A percentile compares a stretch with the other conserved stretches of the same genome.
phyloP scores from a whole-genome alignment of 2,329 filamentous ascomycete species.

The Fusarium algeriense region DNA sequence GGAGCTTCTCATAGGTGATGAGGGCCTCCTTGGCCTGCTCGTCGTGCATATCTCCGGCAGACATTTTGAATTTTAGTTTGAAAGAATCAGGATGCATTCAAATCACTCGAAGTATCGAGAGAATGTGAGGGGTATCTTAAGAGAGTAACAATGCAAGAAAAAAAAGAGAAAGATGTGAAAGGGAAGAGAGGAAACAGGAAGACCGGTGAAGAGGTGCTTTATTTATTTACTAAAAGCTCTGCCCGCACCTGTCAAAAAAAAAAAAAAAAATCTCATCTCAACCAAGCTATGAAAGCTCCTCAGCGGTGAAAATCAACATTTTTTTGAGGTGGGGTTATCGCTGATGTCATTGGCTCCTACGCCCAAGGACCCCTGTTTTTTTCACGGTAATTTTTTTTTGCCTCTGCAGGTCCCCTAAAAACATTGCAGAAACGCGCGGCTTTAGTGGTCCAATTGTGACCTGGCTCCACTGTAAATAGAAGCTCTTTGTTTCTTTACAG shows the following conservation, averaged over 20 bases:
- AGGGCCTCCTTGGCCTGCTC: slow-evolving; percentile 48
- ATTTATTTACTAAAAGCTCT: slow-evolving; percentile 28
- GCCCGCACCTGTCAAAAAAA: slow-evolving; percentile 6
- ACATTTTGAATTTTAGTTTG: slow-evolving; percentile 48
- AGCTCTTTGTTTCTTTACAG: slow-evolving; percentile 31
- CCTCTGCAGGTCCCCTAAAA: slow-evolving; percentile 30
- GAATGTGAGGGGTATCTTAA: slow-evolving; percentile 28
- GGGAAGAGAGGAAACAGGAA: background rate
- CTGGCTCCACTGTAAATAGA: slow-evolving; percentile 34
- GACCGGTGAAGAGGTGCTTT: slow-evolving; percentile 24
- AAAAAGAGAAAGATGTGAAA: slow-evolving; percentile 9
- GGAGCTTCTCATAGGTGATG: slow-evolving; percentile 80
- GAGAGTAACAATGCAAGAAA: background rate
- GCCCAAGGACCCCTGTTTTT: slow-evolving; percentile 38
- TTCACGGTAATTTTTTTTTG: slow-evolving; percentile 25
- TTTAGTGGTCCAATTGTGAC: slow-evolving; percentile 32
- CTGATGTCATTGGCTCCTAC: slow-evolving; percentile 49
- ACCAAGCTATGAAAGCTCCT: slow-evolving; percentile 29
- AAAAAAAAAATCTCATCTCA: slow-evolving; percentile 19
- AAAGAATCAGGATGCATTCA: slow-evolving; percentile 29
- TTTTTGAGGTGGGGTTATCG: slow-evolving; percentile 43
- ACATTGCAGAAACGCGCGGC: slow-evolving; percentile 23
- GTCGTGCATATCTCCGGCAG: slow-evolving; percentile 54
- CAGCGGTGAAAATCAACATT: slow-evolving; percentile 42
- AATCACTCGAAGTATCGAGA: slow-evolving; percentile 21